Conservation (phyloP, 495 filamentous ascomycete species). For the Aspergillus avenaceus region DNA sequence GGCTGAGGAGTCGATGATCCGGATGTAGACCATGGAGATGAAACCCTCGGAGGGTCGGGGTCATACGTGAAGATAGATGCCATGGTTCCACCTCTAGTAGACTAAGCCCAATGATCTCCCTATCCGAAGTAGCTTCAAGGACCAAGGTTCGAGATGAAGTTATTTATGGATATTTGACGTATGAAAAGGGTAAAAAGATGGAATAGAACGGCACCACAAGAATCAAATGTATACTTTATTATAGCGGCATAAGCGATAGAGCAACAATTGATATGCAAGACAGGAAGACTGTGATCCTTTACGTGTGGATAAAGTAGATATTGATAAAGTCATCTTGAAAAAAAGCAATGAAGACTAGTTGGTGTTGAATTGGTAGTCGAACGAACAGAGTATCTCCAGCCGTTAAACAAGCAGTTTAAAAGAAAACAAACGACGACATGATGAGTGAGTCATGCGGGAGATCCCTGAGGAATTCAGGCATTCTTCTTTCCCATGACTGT, state of each 20-base stretch:
- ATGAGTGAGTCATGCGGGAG: slow-evolving; percentile 12
- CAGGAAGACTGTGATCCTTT: slow-evolving; percentile 6
- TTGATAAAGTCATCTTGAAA: slow-evolving; percentile 23
- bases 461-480: slow-evolving; percentile 1
- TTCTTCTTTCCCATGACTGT: neutral
- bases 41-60: slow-evolving; percentile 77
- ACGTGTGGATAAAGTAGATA: slow-evolving; percentile 1
- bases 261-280: slow-evolving; percentile 2
- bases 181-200: no score
- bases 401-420: no score
- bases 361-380: no score
- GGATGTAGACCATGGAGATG: slow-evolving; percentile 78
- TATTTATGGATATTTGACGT: neutral
- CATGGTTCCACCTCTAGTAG: slow-evolving; percentile 47
- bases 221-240: slow-evolving; percentile 4
- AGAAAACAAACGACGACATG: slow-evolving; percentile 8
- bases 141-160: neutral
- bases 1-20: slow-evolving; percentile 39
- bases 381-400: neutral
- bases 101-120: neutral
- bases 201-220: neutral
- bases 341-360: no score
- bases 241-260: neutral
- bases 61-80: slow-evolving; percentile 96
- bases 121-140: no score